Evolutionary conservation across 2,329 filamentous ascomycete species (phyloP).

Genomic region (Macrophomina tecta): DNA sequence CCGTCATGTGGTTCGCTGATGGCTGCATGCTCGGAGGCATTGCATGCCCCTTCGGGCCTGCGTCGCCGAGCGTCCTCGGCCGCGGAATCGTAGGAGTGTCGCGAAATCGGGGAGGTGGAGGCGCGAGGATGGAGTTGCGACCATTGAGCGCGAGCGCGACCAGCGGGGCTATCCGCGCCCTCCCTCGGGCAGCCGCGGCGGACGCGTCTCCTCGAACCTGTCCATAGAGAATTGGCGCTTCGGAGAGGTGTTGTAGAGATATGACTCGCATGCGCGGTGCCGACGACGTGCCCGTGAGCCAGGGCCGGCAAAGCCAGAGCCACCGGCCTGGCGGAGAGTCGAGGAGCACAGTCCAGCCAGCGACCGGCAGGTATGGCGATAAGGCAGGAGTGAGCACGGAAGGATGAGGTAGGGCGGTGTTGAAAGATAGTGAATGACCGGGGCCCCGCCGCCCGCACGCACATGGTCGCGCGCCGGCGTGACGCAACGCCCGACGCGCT

Average conservation of each 20-base stretch:
- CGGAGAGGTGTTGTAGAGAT: too few relatives aligned
- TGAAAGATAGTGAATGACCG: neutral
- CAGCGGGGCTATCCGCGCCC: neutral
- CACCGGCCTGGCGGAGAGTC: too few relatives aligned
- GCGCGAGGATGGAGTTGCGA: neutral
- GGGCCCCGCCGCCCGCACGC: too few relatives aligned
- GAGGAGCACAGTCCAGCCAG: too few relatives aligned
- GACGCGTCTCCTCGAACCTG: too few relatives aligned
- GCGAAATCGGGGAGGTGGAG: conserved; percentile 3
- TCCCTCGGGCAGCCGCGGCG: neutral
- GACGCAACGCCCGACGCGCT: neutral
- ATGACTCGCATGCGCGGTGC: too few relatives aligned
- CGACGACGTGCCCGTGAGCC: too few relatives aligned
- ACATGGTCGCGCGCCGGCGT: too few relatives aligned
- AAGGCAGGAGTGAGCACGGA: neutral
- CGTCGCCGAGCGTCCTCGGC: neutral
- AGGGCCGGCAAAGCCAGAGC: too few relatives aligned
- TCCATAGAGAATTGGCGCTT: too few relatives aligned
- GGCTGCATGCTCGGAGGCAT: neutral
- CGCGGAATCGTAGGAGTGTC: neutral
- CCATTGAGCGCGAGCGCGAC: neutral
- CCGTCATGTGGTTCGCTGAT: conserved; percentile 14
- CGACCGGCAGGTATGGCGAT: too few relatives aligned
- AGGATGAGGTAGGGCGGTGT: neutral
- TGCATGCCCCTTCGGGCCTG: neutral